These are phyloP conservation scores for Ilyonectria destructans DNA, from an alignment of 2,329 filamentous ascomycete genomes.

Conservation along the genomic window DNA sequence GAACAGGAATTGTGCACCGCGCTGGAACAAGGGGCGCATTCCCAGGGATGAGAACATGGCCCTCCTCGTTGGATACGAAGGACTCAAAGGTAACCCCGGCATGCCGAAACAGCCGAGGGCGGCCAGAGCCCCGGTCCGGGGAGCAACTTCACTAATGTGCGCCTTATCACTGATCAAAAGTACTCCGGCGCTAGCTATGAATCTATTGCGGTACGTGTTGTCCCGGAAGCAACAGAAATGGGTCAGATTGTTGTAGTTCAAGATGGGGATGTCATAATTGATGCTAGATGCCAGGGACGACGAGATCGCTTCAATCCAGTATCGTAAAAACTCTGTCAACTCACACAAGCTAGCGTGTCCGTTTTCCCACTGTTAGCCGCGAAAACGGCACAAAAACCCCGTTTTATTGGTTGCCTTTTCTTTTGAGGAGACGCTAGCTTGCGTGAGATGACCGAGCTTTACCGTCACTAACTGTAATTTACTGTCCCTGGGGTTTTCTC, in stretches of 20 bases:
- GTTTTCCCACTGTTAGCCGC: too few species aligned
- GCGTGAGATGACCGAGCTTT: too few species aligned
- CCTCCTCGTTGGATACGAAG: conserved; percentile 95
- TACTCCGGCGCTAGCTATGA: conserved; percentile 91
- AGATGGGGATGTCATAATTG: conserved; percentile 89
- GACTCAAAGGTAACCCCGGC: conserved; percentile 90
- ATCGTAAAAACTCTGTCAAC: too few species aligned
- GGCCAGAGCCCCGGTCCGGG: conserved; percentile 88
- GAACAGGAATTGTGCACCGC: conserved; percentile 84
- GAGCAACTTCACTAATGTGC: conserved; percentile 86
- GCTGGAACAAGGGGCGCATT: conserved; percentile 76
- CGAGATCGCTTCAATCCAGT: too few species aligned
- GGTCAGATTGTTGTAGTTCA: conserved; percentile 87
- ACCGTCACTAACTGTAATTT: too few species aligned
- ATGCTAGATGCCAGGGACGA: conserved; percentile 64
- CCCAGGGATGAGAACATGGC: conserved; percentile 74
- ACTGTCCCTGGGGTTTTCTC: too few species aligned
- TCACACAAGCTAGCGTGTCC: too few species aligned
- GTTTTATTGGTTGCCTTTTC: too few species aligned
- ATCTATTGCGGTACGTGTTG: conserved; percentile 94
- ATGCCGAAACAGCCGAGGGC: conserved; percentile 96
- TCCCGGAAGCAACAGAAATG: conserved; percentile 88
- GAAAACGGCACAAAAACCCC: too few species aligned
- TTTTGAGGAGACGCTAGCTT: too few species aligned
- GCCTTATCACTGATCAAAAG: conserved; percentile 91